A percentile compares a stretch with the other conserved stretches of the same genome.
phyloP scores from a whole-genome alignment of 2,329 filamentous ascomycete genomes.

The Microsporum canis region DNA sequence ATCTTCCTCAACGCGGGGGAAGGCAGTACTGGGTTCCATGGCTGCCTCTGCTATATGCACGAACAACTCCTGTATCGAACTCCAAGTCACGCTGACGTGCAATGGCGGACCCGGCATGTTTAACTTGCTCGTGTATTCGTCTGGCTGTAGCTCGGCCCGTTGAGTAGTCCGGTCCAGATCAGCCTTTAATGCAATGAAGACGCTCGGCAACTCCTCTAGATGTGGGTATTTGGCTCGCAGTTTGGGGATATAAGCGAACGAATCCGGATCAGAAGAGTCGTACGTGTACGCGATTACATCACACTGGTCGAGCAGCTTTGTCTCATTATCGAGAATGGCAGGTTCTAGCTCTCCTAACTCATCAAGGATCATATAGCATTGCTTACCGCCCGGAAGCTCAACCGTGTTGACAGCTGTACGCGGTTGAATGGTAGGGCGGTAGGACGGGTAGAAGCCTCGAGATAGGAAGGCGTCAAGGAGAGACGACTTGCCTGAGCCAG shows the following conservation, averaged over 20 bases:
- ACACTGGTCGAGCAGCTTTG: slow-evolving; percentile 73
- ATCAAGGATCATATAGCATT: slow-evolving; percentile 91
- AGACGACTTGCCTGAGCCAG: slow-evolving; percentile 80
- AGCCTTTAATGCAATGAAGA: slow-evolving; percentile 89
- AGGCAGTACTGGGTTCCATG: slow-evolving; percentile 76
- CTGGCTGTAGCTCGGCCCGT: slow-evolving; percentile 77
- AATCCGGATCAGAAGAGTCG: slow-evolving; percentile 93
- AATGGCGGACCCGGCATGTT: slow-evolving; percentile 77
- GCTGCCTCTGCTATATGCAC: slow-evolving; percentile 83
- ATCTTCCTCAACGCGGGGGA: slow-evolving; percentile 82
- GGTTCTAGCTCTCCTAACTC: slow-evolving; percentile 93
- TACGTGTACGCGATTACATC: slow-evolving; percentile 93
- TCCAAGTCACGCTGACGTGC: slow-evolving; percentile 92
- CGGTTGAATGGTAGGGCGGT: slow-evolving; percentile 90
- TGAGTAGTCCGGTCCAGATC: slow-evolving; percentile 97
- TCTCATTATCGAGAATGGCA: slow-evolving; percentile 82
- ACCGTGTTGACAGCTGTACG: slow-evolving; percentile 91
- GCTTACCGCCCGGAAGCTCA: slow-evolving; percentile 87
- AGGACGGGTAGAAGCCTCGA: slow-evolving; percentile 68
- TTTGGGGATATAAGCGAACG: slow-evolving; percentile 80
- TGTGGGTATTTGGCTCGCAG: slow-evolving; percentile 69
- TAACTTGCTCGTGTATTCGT: slow-evolving; percentile 73
- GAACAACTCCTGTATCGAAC: slow-evolving; percentile 86
- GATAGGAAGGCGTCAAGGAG: slow-evolving; percentile 86
- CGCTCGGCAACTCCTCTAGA: slow-evolving; percentile 75